phyloP scores from a whole-genome alignment of 163 green algal species.

The Smithsoniella earleae region DNA sequence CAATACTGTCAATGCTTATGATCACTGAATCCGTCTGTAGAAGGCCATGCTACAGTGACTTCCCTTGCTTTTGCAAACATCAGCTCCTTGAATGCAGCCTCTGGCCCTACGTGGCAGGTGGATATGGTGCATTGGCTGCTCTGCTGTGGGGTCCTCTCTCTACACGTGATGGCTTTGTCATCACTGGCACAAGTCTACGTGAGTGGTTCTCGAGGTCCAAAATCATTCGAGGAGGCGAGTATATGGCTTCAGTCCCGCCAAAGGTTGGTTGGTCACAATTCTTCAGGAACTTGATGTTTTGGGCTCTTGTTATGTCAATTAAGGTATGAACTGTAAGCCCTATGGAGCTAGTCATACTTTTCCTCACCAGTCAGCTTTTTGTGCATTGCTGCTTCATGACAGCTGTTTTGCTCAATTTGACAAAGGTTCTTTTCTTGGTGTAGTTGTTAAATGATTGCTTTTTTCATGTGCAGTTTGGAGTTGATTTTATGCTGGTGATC shows the following conservation, averaged over 20 bases:
- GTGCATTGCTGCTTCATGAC: too few relatives aligned
- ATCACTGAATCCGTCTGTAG: too few relatives aligned
- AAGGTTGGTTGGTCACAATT: constrained; percentile 16
- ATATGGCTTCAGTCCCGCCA: constrained; percentile 15
- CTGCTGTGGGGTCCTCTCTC: constrained; percentile 17
- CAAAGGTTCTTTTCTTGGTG: too few relatives aligned
- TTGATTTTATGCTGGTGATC: constrained; percentile 19
- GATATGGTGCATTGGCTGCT: background rate
- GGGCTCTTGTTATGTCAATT: background rate
- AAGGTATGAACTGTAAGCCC: constrained; percentile 26
- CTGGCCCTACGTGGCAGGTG: background rate
- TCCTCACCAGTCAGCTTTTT: too few relatives aligned
- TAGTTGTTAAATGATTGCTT: background rate
- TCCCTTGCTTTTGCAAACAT: too few relatives aligned
- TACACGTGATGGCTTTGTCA: constrained; percentile 13
- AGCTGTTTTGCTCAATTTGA: too few relatives aligned
- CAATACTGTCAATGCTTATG: too few relatives aligned
- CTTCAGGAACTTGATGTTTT: constrained; percentile 11
- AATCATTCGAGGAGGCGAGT: constrained; percentile 4
- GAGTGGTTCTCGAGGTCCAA: background rate
- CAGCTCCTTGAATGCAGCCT: constrained; percentile 13
- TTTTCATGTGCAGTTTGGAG: background rate
- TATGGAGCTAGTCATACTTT: too few relatives aligned
- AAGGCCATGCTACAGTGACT: too few relatives aligned
- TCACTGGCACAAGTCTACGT: background rate